Evolutionary conservation across 108 stramenopile species (phyloP), one percentile per base, ranked within the genome.

Genomic region (Skeletonema costatum): DNA sequence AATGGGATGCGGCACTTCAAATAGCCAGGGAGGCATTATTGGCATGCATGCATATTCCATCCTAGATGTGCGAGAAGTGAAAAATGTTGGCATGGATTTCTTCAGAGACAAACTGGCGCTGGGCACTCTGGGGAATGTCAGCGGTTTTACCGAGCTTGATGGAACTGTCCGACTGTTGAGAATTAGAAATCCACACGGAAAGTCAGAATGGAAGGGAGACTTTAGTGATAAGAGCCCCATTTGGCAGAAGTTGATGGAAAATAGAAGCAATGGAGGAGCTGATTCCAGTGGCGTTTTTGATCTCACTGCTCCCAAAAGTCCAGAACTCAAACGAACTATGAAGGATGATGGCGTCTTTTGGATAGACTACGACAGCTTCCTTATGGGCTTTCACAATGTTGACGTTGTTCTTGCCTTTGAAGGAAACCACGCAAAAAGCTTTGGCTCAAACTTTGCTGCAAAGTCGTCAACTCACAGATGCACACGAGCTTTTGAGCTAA

Each of bases 11-110:
- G 92, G 82, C 0, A 96, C 95, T 2, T 71, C 71, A 3, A 42
- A 71, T 35, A 83, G 86, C 5, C 89, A 80, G 62, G 88, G 64
- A 29, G 94, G 94, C 5, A 83, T 99, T 4, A 88, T 99, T 32
- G 91, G 93, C 2, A 85, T 85, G 67, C 98, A 99, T 86, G 98
- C 98, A 9, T 99, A 99, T 68, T 91, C 89, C 19, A 89, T 99
- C 50, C 75, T 99, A 50, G 90, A 96, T 74, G 96, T 98, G 4
- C 71, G 71, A 14, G 95, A 99, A 67, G 72, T 98, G 29, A 76
- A 77, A 35, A 79, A 87, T 58, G 73, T 89, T n/a, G 71, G 81
- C 0, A 62, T 85, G 42, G 78, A 89, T 5, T 95, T 91, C 66
- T 93, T 95, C 70, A 17, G 31, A 36, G 70, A 87, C 68, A 69